A percentile compares a stretch with the other conserved stretches of the same genome.
Evolutionary conservation across 139 green algal genomes (phyloP).

Genomic region (Coelastrella sp.): DNA sequence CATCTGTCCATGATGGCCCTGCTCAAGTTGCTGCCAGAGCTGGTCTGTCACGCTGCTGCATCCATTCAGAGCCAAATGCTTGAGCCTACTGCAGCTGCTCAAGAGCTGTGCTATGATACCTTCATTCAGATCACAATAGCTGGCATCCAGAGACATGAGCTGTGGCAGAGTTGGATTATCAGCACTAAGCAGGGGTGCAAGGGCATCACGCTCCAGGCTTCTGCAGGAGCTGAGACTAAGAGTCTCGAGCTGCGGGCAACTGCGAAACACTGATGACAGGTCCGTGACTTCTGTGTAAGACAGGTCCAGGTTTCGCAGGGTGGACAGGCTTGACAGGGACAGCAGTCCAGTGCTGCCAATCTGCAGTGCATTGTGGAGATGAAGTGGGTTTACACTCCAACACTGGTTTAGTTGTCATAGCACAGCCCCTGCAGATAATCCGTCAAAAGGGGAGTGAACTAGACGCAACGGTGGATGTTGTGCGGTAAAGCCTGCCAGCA

Average conservation of each 20-base stretch:
- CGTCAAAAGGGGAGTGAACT: no score
- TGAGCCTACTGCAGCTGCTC: conserved; percentile 42
- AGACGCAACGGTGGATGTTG: no score
- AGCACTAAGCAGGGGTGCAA: conserved; percentile 57
- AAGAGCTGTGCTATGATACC: conserved; percentile 50
- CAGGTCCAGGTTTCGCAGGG: conserved; percentile 65
- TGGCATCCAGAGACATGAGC: conserved; percentile 67
- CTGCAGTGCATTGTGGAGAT: background rate
- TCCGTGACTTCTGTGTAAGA: conserved; percentile 63
- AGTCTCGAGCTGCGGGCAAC: conserved; percentile 55
- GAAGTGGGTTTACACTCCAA: background rate
- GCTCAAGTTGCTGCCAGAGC: conserved; percentile 56
- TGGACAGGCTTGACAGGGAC: conserved; percentile 43
- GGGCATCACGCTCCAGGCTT: conserved; percentile 42
- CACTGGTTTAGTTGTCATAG: no score
- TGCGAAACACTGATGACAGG: conserved; percentile 49
- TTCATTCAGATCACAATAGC: conserved; percentile 55
- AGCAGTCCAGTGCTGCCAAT: conserved; percentile 48
- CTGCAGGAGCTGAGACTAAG: conserved; percentile 65
- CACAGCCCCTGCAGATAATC: background rate
- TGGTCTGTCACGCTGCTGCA: conserved; percentile 49
- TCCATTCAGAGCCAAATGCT: conserved; percentile 62
- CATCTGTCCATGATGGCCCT: background rate
- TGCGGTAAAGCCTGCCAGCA: background rate
- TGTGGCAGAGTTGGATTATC: conserved; percentile 22